These are phyloP conservation scores for Elongisporangium senticosum DNA, from an alignment of 352 stramenopile species.

Conservation along the genomic window DNA sequence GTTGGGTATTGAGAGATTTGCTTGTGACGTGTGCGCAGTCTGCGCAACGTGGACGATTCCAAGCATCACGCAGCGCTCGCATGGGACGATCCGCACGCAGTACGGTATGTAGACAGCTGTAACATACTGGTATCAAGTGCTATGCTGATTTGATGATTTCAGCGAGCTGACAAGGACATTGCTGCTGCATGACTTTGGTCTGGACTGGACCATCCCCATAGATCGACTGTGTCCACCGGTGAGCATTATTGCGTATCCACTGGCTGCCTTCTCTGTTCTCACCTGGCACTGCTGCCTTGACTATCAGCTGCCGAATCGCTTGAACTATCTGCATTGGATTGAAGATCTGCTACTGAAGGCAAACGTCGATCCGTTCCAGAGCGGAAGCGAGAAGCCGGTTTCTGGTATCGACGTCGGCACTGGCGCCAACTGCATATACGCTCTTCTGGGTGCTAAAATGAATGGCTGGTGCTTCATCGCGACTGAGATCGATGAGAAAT, in stretches of 20 bases:
- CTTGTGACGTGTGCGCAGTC: slow-evolving; percentile 19
- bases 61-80: slow-evolving; percentile 50
- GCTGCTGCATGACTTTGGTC: slow-evolving; percentile 87
- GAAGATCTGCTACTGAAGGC: slow-evolving; percentile 81
- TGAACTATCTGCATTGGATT: slow-evolving; percentile 97
- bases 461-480: slow-evolving; percentile 91
- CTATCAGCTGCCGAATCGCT: slow-evolving; percentile 68
- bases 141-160: slow-evolving; percentile 3
- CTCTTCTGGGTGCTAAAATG: slow-evolving; percentile 84
- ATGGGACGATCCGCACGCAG: slow-evolving; percentile 76
- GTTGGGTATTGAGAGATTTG: slow-evolving; percentile 3
- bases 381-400: slow-evolving; percentile 14
- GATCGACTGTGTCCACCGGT: slow-evolving; percentile 93
- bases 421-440: slow-evolving; percentile 94
- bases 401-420: slow-evolving; percentile 94
- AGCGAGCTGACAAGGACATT: slow-evolving; percentile 90
- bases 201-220: slow-evolving; percentile 88
- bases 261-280: slow-evolving; percentile 1
- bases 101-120: slow-evolving; percentile 29
- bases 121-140: slow-evolving; percentile 5
- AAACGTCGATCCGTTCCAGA: slow-evolving; percentile 21
- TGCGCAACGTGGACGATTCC: slow-evolving; percentile 53
- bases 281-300: background rate
- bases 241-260: slow-evolving; percentile 14
- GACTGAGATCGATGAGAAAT: slow-evolving; percentile 91